These are phyloP conservation scores for Balakata baccata DNA, from an alignment of 345 rosid species.

Conservation along the genomic window DNA sequence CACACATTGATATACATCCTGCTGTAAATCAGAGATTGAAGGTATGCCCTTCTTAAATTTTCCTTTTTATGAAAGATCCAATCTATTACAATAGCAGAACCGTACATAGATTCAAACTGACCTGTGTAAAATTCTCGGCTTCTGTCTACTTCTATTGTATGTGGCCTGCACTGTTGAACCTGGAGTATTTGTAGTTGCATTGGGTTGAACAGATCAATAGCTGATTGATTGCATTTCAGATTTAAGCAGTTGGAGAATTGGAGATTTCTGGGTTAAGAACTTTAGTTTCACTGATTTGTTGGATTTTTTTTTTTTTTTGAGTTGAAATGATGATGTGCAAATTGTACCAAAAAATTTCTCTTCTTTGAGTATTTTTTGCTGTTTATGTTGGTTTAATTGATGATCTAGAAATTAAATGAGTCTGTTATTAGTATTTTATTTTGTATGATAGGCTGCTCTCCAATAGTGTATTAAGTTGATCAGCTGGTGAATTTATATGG, in stretches of 20 bases:
- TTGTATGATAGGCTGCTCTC: background rate
- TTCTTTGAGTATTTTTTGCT: background rate
- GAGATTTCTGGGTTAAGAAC: background rate
- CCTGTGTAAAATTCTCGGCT: no score
- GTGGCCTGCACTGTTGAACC: background rate
- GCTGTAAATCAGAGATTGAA: conserved; percentile 93
- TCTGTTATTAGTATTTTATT: background rate
- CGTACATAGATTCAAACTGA: no score
- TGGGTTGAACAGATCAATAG: background rate
- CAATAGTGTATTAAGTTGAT: background rate
- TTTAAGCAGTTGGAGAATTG: background rate
- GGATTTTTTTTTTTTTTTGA: background rate
- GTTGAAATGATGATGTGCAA: background rate
- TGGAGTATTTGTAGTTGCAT: background rate
- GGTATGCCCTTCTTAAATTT: conserved; percentile 33
- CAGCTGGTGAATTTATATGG: background rate
- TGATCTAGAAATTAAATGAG: background rate
- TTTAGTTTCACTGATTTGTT: background rate
- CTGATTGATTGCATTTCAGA: background rate
- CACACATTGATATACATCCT: conserved; percentile 89
- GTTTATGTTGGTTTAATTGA: background rate
- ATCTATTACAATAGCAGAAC: no score
- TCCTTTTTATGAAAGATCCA: no score
- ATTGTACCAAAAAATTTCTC: background rate
- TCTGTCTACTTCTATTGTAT: background rate